Evolutionary conservation across 352 stramenopile genomes (phyloP).

Genomic region (Aphanomyces astaci): DNA sequence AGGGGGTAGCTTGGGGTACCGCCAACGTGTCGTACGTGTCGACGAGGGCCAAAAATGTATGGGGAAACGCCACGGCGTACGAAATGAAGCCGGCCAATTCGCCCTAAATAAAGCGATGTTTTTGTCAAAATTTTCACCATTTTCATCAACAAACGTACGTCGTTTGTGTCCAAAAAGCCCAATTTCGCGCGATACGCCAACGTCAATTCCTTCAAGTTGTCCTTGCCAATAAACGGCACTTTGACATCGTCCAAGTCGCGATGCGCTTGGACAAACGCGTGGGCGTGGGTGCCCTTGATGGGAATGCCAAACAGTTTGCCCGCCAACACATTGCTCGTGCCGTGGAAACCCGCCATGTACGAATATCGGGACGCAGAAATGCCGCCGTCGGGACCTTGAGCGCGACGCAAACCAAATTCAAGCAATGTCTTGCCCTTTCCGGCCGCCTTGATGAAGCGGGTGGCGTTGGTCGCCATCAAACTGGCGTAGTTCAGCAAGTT

Average conservation of each 20-base stretch:
- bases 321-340: slow-evolving; percentile 95
- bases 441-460: slow-evolving; percentile 91
- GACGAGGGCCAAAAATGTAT: slow-evolving; percentile 94
- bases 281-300: slow-evolving; percentile 96
- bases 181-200: slow-evolving; percentile 75
- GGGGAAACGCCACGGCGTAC: slow-evolving; percentile 96
- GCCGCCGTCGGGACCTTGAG: slow-evolving; percentile 95
- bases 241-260: slow-evolving; percentile 89
- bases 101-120: slow-evolving; percentile 56
- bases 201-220: slow-evolving; percentile 68
- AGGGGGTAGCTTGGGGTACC: slow-evolving; percentile 33
- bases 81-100: slow-evolving; percentile 98
- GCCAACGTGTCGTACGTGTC: slow-evolving; percentile 98
- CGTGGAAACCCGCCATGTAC: slow-evolving; percentile 97
- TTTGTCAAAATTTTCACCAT: too few species aligned
- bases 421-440: slow-evolving; percentile 79
- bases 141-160: too few species aligned
- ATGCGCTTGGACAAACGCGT: slow-evolving; percentile 97
- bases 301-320: slow-evolving; percentile 93
- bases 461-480: slow-evolving; percentile 97
- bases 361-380: slow-evolving; percentile 96
- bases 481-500: slow-evolving; percentile 98
- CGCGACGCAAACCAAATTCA: slow-evolving; percentile 91
- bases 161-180: slow-evolving; percentile 62
- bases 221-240: slow-evolving; percentile 17